phyloP scores from a whole-genome alignment of 140 eudicot species.

The Stevia rebaudiana region DNA sequence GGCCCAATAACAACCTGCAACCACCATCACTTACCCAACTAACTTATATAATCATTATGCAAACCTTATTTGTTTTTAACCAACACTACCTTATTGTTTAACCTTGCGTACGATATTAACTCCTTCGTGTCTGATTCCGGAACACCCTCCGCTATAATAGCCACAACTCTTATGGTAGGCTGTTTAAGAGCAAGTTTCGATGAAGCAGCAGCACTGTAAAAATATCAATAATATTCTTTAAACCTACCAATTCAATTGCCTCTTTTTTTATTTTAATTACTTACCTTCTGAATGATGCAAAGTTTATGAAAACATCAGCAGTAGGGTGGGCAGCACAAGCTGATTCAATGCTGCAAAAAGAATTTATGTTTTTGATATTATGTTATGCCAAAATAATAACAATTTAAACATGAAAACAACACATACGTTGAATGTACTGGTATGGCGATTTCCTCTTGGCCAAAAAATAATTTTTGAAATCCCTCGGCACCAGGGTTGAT shows the following conservation, averaged over 20 bases:
- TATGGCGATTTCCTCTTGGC: slow-evolving; percentile 96
- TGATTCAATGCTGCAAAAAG: slow-evolving; percentile 70
- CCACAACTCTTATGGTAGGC: slow-evolving; percentile 97
- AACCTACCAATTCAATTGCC: neutral
- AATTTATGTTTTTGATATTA: slow-evolving; percentile 7
- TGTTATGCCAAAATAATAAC: neutral
- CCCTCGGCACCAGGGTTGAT: slow-evolving; percentile 99
- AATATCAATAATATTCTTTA: slow-evolving; percentile 9
- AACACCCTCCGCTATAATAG: slow-evolving; percentile 99
- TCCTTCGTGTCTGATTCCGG: slow-evolving; percentile 95
- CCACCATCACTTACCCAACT: slow-evolving; percentile 1
- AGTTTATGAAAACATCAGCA: slow-evolving; percentile 95
- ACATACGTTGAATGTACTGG: slow-evolving; percentile 94
- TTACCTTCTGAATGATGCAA: slow-evolving; percentile 93
- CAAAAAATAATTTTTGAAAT: slow-evolving; percentile 93
- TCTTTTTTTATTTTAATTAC: too few relatives aligned
- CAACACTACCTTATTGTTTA: slow-evolving; percentile 99
- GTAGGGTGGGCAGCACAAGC: slow-evolving; percentile 99
- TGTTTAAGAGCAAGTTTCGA: slow-evolving; percentile 93
- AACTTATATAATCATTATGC: slow-evolving; percentile 21
- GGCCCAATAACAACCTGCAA: slow-evolving; percentile 94
- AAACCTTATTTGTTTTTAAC: too few relatives aligned
- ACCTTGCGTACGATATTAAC: slow-evolving; percentile 80
- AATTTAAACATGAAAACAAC: too few relatives aligned
- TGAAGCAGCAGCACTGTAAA: slow-evolving; percentile 96